Percentiles rank a stretch among this genome's conserved stretches.
These are phyloP conservation scores for Tulasnella sp. DNA, from an alignment of 768 basidiomycete genomes.

Conservation along the genomic window DNA sequence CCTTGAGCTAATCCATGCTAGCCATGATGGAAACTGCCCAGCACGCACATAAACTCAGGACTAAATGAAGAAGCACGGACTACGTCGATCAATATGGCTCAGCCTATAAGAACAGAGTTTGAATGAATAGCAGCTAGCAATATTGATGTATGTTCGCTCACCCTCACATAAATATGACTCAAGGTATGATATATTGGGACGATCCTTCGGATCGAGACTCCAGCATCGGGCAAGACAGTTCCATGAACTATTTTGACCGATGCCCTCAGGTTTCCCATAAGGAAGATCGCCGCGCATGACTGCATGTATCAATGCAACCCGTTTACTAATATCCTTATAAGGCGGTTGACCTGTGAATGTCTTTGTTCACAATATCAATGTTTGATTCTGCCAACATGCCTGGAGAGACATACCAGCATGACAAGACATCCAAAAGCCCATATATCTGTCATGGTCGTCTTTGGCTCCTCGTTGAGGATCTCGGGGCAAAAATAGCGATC, in stretches of 20 bases:
- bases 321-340: background rate
- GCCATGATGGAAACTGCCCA: no score
- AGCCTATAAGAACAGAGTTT: no score
- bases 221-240: constrained; percentile 1
- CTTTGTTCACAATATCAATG: background rate
- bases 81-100: no score
- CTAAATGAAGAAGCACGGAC: no score
- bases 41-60: no score
- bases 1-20: no score
- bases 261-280: background rate
- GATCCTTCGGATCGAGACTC: background rate
- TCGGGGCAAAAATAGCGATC: constrained; percentile 1
- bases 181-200: constrained; percentile 5
- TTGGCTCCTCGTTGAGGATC: background rate
- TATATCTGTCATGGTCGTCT: constrained; percentile 6
- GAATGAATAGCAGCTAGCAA: no score
- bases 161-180: no score
- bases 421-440: constrained; percentile 1
- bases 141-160: no score
- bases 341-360: constrained; percentile 7
- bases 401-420: no score
- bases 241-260: background rate
- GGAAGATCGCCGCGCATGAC: background rate
- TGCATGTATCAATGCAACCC: background rate
- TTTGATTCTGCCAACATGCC: no score